Conservation (phyloP, 208 protist species). For the Crithidia thermophila region DNA sequence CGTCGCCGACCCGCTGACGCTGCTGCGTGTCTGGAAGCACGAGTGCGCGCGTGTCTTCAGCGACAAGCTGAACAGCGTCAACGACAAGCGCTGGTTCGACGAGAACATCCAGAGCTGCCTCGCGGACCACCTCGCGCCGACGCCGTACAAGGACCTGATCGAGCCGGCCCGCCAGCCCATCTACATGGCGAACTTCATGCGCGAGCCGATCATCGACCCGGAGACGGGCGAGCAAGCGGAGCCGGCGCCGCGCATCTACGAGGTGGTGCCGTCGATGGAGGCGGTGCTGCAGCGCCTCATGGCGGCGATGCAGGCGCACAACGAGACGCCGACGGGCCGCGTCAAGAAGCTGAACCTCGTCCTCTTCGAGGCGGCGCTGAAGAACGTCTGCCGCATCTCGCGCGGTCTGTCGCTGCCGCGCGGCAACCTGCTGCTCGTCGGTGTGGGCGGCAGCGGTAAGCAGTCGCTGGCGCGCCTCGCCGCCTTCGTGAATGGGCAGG, state of each 20-base stretch:
- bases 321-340: conserved; percentile 81
- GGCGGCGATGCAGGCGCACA: conserved; percentile 84
- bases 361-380: conserved; percentile 95
- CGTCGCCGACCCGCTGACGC: conserved; percentile 70
- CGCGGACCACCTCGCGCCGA: conserved; percentile 69
- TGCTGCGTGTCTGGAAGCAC: conserved; percentile 97
- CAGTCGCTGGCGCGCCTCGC: conserved; percentile 93
- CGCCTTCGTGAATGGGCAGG: conserved; percentile 85
- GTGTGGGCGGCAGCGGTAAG: conserved; percentile 93
- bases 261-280: conserved; percentile 90
- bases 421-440: conserved; percentile 95
- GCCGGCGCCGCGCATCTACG: conserved; percentile 95
- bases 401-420: conserved; percentile 91
- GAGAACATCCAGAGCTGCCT: conserved; percentile 88
- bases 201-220: conserved; percentile 87
- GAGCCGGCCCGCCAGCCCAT: conserved; percentile 76
- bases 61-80: conserved; percentile 96
- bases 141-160: conserved; percentile 81
- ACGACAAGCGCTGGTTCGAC: conserved; percentile 97
- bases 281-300: conserved; percentile 77
- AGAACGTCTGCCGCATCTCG: conserved; percentile 95
- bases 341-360: conserved; percentile 94
- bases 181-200: conserved; percentile 97
- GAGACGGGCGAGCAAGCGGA: conserved; percentile 91
- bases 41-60: conserved; percentile 97